Base-by-base conservation (phyloP, 768 basidiomycete species). In the Rhodotorula paludigena region DNA sequence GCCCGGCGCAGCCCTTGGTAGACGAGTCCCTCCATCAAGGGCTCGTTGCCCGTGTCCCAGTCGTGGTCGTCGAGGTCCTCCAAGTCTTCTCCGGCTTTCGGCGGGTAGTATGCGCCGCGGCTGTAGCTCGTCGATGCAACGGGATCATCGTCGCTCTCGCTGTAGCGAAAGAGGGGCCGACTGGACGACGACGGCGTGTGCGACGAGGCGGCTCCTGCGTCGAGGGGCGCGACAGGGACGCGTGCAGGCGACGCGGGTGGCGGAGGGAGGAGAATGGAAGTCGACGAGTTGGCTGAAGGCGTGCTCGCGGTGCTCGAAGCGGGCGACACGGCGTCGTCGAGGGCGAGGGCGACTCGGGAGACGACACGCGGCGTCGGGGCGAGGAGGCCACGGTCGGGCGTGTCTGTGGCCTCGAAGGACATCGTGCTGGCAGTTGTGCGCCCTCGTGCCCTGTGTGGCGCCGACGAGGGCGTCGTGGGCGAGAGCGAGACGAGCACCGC, bases 51-150 rank as follows among this genome's bases (percentile, higher is more conserved):
- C 23, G 30, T 75, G 47, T 79, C 79, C 68, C 73, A 73, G 57
- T 79, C 78, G 23, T 74, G 74, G 7, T 77, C 35, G 60, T 90
- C 89, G 20, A 92, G 78, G 30, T 90, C 89, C 77, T 92, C 90
- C 0, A 85, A 81, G 75, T 93, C 91, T 28, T 89, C 83, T 20
- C 93, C 92, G 77, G 82, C 30, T 10, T 52, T 23, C 21, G n/a
- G 47, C 47, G 47, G 47, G n/a, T 48, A 94, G 76, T 60, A 42
- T 11, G 60, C 57, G 35, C 67, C 71, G 35, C 68, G 59, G 1
- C 48, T 54, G 2, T 63, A 36, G 36, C 57, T 28, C 35, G 60
- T 63, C 5, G 74, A 74, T 12, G 69, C 66, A 15, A 20, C 18
- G 14, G 57, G 39, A 4, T n/a, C 28, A 21, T 60, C 58, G 35